These are phyloP conservation scores for Plasmodium knowlesi DNA, from an alignment of 169 alveolate genomes.

Conservation along the genomic window DNA sequence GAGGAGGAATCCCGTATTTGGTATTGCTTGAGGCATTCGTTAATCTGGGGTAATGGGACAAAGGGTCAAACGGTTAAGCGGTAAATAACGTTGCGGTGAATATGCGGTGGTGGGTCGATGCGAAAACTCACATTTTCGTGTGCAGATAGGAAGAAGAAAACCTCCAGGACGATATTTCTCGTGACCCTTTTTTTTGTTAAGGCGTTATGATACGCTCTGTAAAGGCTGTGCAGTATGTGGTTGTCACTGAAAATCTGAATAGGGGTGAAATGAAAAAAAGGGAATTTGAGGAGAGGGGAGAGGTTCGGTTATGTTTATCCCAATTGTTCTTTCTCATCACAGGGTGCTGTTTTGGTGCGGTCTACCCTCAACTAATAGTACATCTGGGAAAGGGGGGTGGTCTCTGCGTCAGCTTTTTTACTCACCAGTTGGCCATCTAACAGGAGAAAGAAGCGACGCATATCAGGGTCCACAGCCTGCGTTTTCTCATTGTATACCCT, in stretches of 20 bases:
- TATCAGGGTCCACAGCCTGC: neutral
- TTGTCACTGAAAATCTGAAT: constrained; percentile 38
- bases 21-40: constrained; percentile 52
- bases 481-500: constrained; percentile 8
- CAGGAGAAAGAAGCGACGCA: constrained; percentile 31
- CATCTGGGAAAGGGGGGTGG: neutral
- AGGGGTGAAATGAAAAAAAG: neutral
- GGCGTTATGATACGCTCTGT: constrained; percentile 38
- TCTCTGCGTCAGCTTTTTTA: neutral
- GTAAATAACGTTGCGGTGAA: neutral
- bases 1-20: constrained; percentile 20
- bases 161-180: constrained; percentile 41
- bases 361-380: neutral
- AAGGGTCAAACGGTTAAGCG: neutral
- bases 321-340: neutral
- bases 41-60: constrained; percentile 13
- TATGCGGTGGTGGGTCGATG: neutral
- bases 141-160: constrained; percentile 37
- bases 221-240: constrained; percentile 61
- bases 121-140: constrained; percentile 43
- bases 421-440: constrained; percentile 44
- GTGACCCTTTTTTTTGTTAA: constrained; percentile 39
- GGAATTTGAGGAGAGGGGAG: neutral
- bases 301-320: neutral
- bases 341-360: neutral